phyloP scores from a whole-genome alignment of 2,329 filamentous ascomycete species.

The Monosporascus sp. region DNA sequence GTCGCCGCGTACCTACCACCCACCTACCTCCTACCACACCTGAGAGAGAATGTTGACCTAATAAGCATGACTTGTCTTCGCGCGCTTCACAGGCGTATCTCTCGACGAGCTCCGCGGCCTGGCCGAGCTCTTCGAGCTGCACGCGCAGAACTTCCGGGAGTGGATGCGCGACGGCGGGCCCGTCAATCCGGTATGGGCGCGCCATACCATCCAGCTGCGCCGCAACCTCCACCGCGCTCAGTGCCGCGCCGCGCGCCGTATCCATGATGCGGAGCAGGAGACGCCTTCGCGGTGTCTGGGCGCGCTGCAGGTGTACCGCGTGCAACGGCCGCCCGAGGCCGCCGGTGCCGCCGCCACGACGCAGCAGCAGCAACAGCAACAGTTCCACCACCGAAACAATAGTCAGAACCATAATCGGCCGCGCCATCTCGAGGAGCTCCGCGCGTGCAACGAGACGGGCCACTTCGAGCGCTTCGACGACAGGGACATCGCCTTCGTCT shows the following conservation, averaged over 20 bases:
- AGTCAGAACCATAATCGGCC: constrained; percentile 8
- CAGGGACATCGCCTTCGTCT: constrained; percentile 50
- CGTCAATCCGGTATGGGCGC: constrained; percentile 50
- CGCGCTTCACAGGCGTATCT: constrained; percentile 38
- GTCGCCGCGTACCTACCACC: too few relatives aligned
- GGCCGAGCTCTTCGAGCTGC: constrained; percentile 39
- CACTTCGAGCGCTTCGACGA: constrained; percentile 51
- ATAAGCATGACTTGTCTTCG: constrained; percentile 10
- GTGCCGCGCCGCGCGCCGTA: constrained; percentile 50
- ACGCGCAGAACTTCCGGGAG: constrained; percentile 45
- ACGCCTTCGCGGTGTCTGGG: constrained; percentile 46
- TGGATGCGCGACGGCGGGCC: constrained; percentile 51
- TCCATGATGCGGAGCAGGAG: constrained; percentile 47
- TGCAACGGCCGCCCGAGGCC: constrained; percentile 32
- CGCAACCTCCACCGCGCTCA: constrained; percentile 51
- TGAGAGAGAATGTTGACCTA: constrained; percentile 16
- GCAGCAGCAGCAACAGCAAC: constrained; percentile 5
- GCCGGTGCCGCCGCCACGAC: constrained; percentile 9
- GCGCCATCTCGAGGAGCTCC: constrained; percentile 40
- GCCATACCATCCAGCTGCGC: constrained; percentile 44
- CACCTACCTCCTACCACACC: background rate
- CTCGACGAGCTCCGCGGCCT: constrained; percentile 44
- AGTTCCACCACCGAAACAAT: background rate
- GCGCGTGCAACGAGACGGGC: constrained; percentile 46
- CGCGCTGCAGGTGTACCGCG: constrained; percentile 48